Conservation (phyloP, 1,284 basidiomycete species). For the Melampsora occidentalis region DNA sequence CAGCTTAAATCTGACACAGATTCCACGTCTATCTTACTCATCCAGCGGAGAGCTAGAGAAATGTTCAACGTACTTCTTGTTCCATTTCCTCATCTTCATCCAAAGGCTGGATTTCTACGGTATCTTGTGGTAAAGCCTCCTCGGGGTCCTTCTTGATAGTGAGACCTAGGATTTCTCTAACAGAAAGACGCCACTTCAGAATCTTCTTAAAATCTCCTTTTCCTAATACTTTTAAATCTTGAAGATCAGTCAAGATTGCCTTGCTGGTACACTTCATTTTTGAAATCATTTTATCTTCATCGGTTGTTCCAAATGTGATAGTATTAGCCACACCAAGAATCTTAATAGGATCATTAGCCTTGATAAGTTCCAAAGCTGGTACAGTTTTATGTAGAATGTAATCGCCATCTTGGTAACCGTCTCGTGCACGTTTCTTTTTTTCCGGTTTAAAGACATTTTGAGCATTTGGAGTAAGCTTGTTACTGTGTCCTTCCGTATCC, state of each 20-base stretch:
- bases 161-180: slow-evolving; percentile 80
- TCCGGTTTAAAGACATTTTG: slow-evolving; percentile 93
- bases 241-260: slow-evolving; percentile 77
- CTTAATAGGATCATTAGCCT: slow-evolving; percentile 68
- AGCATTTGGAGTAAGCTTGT: slow-evolving; percentile 59
- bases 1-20: not conserved
- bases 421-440: slow-evolving; percentile 87
- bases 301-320: slow-evolving; percentile 72
- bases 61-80: slow-evolving; percentile 66
- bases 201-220: slow-evolving; percentile 94
- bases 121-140: slow-evolving; percentile 63
- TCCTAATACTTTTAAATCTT: slow-evolving; percentile 93
- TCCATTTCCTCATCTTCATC: slow-evolving; percentile 85
- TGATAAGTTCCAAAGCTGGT: slow-evolving; percentile 72
- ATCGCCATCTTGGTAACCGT: slow-evolving; percentile 94
- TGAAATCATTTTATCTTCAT: slow-evolving; percentile 83
- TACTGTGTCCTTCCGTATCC: slow-evolving; percentile 40
- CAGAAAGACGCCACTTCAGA: slow-evolving; percentile 80
- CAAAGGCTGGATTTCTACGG: slow-evolving; percentile 69
- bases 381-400: slow-evolving; percentile 81
- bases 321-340: slow-evolving; percentile 79
- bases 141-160: slow-evolving; percentile 71
- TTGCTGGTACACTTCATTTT: slow-evolving; percentile 68
- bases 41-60: not conserved
- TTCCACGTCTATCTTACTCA: not conserved